Evolutionary conservation across 768 basidiomycete genomes (phyloP).

Genomic region (Boletus eberwhitei): DNA sequence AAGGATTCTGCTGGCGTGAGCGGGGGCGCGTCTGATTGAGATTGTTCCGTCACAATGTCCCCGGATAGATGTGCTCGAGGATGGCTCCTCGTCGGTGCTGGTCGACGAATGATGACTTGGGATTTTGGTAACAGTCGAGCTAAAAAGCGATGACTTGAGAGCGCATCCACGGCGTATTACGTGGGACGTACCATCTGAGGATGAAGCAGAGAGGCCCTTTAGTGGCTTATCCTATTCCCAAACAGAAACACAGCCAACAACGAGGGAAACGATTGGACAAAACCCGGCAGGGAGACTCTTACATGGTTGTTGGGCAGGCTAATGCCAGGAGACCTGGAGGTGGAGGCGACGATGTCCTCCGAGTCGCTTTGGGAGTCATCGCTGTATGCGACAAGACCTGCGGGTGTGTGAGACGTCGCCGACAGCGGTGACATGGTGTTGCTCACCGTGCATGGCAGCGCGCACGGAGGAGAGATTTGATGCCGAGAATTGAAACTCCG

Average conservation of each 20-base stretch:
- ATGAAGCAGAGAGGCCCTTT: slow-evolving; percentile 31
- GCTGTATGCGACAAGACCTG: slow-evolving; percentile 62
- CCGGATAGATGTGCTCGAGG: slow-evolving; percentile 50
- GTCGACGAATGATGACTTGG: slow-evolving; percentile 58
- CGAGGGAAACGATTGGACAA: slow-evolving; percentile 56
- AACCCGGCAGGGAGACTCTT: slow-evolving; percentile 48
- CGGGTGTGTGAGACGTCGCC: background rate
- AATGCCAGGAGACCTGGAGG: slow-evolving; percentile 18
- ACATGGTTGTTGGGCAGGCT: slow-evolving; percentile 44
- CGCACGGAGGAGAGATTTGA: background rate
- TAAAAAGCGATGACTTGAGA: slow-evolving; percentile 15
- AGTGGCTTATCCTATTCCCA: slow-evolving; percentile 61
- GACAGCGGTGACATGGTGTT: background rate
- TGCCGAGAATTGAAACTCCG: slow-evolving; percentile 26
- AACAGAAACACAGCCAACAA: slow-evolving; percentile 57
- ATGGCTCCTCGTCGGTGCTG: slow-evolving; percentile 45
- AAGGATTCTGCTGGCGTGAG: slow-evolving; percentile 16
- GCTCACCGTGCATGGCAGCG: slow-evolving; percentile 32
- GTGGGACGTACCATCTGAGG: slow-evolving; percentile 29
- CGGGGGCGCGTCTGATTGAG: background rate
- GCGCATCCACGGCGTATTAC: background rate
- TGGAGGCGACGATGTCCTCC: slow-evolving; percentile 40
- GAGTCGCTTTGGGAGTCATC: slow-evolving; percentile 62
- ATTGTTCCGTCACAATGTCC: slow-evolving; percentile 33
- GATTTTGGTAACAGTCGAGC: slow-evolving; percentile 46